phyloP scores from a whole-genome alignment of 352 stramenopile species.

The Pythium pectinolyticum region DNA sequence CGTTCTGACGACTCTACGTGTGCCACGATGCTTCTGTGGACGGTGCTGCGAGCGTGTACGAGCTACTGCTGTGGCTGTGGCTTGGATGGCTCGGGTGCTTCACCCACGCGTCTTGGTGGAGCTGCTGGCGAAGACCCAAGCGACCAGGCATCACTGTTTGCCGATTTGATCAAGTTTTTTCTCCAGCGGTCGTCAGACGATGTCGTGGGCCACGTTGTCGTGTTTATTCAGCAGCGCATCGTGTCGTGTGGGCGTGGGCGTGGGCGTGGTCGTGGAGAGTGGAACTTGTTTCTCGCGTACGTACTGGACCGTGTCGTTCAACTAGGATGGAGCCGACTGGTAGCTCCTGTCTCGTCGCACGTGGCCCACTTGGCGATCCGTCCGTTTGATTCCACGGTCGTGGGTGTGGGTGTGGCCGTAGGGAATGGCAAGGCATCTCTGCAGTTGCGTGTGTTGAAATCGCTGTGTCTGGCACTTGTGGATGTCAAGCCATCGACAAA shows the following conservation, averaged over 20 bases:
- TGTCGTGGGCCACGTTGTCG: conserved; percentile 6
- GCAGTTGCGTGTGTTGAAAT: conserved; percentile 21
- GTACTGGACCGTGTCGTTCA: conserved; percentile 25
- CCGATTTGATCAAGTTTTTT: conserved; percentile 19
- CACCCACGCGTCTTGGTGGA: neutral
- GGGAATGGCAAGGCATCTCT: neutral
- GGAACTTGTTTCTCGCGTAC: conserved; percentile 23
- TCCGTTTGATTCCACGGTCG: conserved; percentile 19
- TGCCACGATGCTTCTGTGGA: conserved; percentile 37
- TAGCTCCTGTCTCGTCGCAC: conserved; percentile 1
- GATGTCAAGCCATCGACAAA: neutral
- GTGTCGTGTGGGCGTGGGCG: conserved; percentile 5
- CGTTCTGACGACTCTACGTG: neutral
- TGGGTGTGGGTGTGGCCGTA: neutral
- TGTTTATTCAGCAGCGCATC: conserved; percentile 28
- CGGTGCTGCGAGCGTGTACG: conserved; percentile 57
- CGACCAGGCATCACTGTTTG: conserved; percentile 11
- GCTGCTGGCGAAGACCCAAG: neutral
- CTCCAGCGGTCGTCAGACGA: conserved; percentile 11
- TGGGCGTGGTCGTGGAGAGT: conserved; percentile 6
- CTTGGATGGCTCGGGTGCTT: too few relatives aligned
- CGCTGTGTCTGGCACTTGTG: conserved; percentile 17
- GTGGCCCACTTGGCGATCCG: conserved; percentile 11
- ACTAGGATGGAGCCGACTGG: conserved; percentile 11
- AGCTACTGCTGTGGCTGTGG: conserved; percentile 57